A percentile compares a stretch with the other conserved stretches of the same genome.
Conservation (phyloP, 768 basidiomycete species). For the Leccinum broughii region DNA sequence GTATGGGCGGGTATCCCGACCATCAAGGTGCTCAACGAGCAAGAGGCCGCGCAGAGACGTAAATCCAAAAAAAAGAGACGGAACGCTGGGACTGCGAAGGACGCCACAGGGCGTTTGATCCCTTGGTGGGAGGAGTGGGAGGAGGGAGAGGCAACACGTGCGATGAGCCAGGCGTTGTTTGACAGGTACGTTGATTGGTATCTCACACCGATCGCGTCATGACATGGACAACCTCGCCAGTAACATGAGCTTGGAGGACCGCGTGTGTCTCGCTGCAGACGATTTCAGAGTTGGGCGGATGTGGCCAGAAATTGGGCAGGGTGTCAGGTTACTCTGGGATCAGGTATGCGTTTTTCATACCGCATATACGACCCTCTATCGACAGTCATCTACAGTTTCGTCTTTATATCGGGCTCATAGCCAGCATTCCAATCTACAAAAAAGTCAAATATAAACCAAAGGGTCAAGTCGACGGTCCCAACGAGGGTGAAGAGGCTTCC, state of each 20-base stretch:
- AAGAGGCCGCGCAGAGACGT: constrained; percentile 19
- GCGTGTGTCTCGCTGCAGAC: too few species aligned
- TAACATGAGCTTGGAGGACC: too few species aligned
- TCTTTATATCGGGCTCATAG: constrained; percentile 31
- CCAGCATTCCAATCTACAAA: constrained; percentile 33
- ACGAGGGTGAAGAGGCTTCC: constrained; percentile 33
- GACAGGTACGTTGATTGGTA: constrained; percentile 29
- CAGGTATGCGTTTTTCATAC: too few species aligned
- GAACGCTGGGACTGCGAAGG: constrained; percentile 23
- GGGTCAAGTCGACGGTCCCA: constrained; percentile 29
- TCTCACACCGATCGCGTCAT: background rate
- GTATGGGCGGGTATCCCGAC: constrained; percentile 24
- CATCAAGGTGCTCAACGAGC: constrained; percentile 27
- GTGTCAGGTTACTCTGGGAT: too few species aligned
- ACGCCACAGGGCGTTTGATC: constrained; percentile 22
- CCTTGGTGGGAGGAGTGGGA: constrained; percentile 38
- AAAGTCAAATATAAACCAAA: constrained; percentile 23
- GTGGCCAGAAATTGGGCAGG: too few species aligned
- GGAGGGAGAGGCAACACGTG: constrained; percentile 24
- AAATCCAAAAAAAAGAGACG: constrained; percentile 15
- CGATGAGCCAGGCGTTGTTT: constrained; percentile 16
- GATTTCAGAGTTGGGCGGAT: too few species aligned
- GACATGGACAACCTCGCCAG: background rate
- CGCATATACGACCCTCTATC: background rate
- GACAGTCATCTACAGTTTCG: constrained; percentile 27